phyloP scores from a whole-genome alignment of 169 alveolate species.

The Plasmodium berghei region DNA sequence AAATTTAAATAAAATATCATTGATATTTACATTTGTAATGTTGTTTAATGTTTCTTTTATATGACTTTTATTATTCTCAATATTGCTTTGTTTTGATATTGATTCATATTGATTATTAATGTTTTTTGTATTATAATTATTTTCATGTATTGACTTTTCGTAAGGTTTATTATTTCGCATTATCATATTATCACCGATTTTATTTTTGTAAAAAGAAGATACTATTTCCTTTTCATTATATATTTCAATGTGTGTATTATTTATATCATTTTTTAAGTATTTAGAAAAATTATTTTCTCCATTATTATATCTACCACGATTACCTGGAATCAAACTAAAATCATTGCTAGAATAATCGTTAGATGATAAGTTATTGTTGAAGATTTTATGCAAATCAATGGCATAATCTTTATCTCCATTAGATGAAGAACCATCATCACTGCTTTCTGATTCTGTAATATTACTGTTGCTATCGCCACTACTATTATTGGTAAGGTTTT shows the following conservation, averaged over 20 bases:
- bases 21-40: constrained; percentile 43
- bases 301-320: background rate
- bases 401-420: constrained; percentile 9
- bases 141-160: background rate
- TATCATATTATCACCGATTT: background rate
- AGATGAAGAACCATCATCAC: background rate
- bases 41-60: constrained; percentile 47
- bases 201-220: background rate
- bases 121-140: background rate
- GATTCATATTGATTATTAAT: background rate
- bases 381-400: constrained; percentile 41
- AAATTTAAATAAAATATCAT: constrained; percentile 62
- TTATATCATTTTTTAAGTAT: background rate
- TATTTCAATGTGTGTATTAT: background rate
- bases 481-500: background rate
- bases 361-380: constrained; percentile 14
- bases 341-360: constrained; percentile 1
- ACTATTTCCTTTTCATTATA: background rate
- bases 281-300: background rate
- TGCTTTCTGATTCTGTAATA: background rate
- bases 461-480: background rate
- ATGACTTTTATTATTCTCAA: background rate
- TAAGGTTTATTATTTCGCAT: too few species aligned
- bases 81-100: background rate
- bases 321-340: background rate